Evolutionary conservation across 805 yeast genomes (phyloP), one percentile per base, ranked within the genome.

Genomic region (Candida alai): DNA sequence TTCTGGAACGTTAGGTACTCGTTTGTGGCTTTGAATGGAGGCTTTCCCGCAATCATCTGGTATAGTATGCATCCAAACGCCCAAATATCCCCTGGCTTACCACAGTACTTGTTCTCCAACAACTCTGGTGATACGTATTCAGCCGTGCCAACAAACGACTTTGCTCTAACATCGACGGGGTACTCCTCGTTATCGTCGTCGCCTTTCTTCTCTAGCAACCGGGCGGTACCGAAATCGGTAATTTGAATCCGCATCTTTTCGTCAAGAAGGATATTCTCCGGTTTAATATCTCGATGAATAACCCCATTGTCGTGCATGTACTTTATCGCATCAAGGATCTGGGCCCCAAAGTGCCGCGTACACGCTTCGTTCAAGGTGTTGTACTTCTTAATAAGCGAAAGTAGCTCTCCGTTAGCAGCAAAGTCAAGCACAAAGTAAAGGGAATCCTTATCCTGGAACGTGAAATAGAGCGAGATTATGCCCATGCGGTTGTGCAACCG

Each of bases 201-300:
- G n/a, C n/a, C n/a, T 21, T 62, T 62, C 37, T 64, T 62, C n/a
- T 81, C 85, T 19, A 84, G 56, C 29, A 84, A 58, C 45, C 80
- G 78, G 0, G 94, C 94, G 0, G 95, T 84, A 17, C 95, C 95
- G 54, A 84, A 84, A 60, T 84, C 95, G 1, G 95, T 84, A 23
- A 84, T 69, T 54, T 78, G 81, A 25, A 83, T 67, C 39, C 78
- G 72, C 66, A 73, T 65, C 18, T 77, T 68, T 22, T 62, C 62
- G 49, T 81, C 85, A 15, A 84, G 60, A 32, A 84, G 56, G 19
- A 84, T 83, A 54, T 84, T 84, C 50, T 84, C 95, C 0, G 95
- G 95, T 52, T 84, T 84, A 30, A 84, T 72, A 59, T 84, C 95
- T 56, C 95, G 65, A 51, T 84, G 95, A 28, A 84, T 71, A 17